Evolutionary conservation across 129 eudicot genomes (phyloP).

Genomic region (Saussurea involucrata): DNA sequence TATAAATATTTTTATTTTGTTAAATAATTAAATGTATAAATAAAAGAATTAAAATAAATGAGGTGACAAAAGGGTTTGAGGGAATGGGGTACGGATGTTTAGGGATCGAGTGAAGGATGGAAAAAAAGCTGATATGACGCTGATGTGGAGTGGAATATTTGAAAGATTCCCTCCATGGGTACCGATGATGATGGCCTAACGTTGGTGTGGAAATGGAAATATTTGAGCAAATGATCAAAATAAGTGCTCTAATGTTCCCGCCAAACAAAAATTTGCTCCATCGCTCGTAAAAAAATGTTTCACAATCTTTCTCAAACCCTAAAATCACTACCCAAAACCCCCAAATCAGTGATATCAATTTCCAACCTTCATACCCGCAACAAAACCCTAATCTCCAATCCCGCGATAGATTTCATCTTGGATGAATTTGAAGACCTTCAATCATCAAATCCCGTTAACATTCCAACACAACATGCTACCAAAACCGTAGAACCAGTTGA

Average conservation of each 20-base stretch:
- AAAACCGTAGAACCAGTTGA: not conserved
- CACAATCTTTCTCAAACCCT: conserved; percentile 21
- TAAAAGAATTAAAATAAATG: no score
- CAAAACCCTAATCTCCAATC: conserved; percentile 28
- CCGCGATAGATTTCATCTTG: conserved; percentile 53
- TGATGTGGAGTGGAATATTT: no score
- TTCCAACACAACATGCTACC: conserved; percentile 10
- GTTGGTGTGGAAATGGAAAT: no score
- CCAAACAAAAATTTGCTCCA: conserved; percentile 1
- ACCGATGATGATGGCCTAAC: no score
- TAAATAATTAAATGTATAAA: no score
- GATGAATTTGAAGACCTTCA: conserved; percentile 31
- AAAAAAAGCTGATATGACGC: no score
- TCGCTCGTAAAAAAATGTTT: conserved; percentile 26
- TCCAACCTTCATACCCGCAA: conserved; percentile 29
- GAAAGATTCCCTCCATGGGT: no score
- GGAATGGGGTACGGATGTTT: no score
- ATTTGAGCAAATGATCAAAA: not conserved
- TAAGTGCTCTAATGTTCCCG: conserved; percentile 7
- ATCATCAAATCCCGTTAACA: conserved; percentile 17
- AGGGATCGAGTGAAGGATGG: no score
- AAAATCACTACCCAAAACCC: conserved; percentile 28
- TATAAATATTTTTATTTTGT: no score
- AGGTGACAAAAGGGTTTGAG: no score
- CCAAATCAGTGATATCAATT: conserved; percentile 13